Evolutionary conservation across 139 green algal genomes (phyloP).

Genomic region (Haematococcus sp.): DNA sequence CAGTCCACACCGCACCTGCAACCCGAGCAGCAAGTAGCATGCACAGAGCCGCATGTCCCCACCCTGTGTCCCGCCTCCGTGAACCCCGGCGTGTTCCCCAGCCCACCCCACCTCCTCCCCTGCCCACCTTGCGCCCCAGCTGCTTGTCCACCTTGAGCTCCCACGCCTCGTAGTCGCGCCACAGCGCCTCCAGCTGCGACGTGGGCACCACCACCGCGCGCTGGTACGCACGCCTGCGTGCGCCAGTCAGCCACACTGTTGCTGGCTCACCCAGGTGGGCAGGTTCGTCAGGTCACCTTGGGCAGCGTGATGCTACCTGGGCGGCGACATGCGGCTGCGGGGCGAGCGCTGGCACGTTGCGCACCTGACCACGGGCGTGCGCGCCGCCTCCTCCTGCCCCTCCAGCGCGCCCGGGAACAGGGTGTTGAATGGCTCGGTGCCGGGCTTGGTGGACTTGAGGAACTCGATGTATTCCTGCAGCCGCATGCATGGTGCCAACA

Average conservation of each 20-base stretch:
- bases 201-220: conserved; percentile 76
- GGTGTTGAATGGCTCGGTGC: conserved; percentile 55
- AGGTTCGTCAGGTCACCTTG: no score
- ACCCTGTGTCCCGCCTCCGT: no score
- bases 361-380: conserved; percentile 47
- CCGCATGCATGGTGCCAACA: no score
- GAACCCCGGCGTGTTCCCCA: neutral
- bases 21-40: no score
- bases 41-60: no score
- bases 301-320: no score
- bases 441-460: conserved; percentile 59
- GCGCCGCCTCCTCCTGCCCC: conserved; percentile 67
- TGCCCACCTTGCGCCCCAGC: conserved; percentile 44
- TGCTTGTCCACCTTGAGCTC: conserved; percentile 66
- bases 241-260: conserved; percentile 1
- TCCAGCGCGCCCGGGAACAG: conserved; percentile 57
- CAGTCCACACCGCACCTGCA: no score
- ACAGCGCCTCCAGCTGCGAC: conserved; percentile 75
- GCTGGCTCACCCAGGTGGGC: no score
- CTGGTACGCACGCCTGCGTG: conserved; percentile 69
- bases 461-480: conserved; percentile 76
- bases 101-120: neutral
- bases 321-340: no score
- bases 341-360: no score
- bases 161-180: conserved; percentile 86